Conservation (phyloP, 1,284 basidiomycete genomes). For the Mycena sp. region DNA sequence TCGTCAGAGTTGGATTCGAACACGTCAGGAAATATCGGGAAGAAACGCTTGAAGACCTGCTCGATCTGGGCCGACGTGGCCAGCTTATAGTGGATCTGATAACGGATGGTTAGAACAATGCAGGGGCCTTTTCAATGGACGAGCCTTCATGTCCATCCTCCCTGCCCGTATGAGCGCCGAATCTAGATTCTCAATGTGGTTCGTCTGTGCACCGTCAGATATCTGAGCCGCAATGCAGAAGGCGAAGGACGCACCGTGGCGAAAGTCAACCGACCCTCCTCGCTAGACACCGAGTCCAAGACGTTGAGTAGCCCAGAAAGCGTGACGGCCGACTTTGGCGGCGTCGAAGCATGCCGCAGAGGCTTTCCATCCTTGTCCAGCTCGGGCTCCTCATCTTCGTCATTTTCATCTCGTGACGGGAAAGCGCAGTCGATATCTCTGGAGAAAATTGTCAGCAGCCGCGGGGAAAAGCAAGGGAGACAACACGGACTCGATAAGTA, state of each 20-base stretch:
- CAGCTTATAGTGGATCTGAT: conserved; percentile 23
- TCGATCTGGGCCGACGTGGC: conserved; percentile 14
- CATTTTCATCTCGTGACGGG: conserved; percentile 19
- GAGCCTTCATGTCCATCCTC: conserved; percentile 24
- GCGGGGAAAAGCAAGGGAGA: background rate
- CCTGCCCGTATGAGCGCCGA: conserved; percentile 25
- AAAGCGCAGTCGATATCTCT: conserved; percentile 30
- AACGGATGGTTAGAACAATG: background rate
- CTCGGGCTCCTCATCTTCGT: conserved; percentile 16
- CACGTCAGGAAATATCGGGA: too few relatives aligned
- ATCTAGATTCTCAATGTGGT: conserved; percentile 27
- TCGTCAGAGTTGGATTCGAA: background rate
- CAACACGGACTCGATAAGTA: conserved; percentile 23
- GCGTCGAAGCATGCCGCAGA: background rate
- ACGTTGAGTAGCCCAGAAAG: conserved; percentile 25
- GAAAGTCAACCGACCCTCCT: conserved; percentile 23
- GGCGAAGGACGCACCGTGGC: conserved; percentile 14
- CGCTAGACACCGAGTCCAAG: conserved; percentile 25
- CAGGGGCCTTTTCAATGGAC: background rate
- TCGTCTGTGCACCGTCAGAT: conserved; percentile 3
- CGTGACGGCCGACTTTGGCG: conserved; percentile 13
- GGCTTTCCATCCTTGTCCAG: conserved; percentile 20
- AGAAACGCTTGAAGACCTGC: conserved; percentile 21
- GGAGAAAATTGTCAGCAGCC: background rate
- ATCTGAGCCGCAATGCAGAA: background rate